Evolutionary conservation across 179 eudicot species (phyloP), one percentile per base, ranked within the genome.

Genomic region (Drosera spatulata): DNA sequence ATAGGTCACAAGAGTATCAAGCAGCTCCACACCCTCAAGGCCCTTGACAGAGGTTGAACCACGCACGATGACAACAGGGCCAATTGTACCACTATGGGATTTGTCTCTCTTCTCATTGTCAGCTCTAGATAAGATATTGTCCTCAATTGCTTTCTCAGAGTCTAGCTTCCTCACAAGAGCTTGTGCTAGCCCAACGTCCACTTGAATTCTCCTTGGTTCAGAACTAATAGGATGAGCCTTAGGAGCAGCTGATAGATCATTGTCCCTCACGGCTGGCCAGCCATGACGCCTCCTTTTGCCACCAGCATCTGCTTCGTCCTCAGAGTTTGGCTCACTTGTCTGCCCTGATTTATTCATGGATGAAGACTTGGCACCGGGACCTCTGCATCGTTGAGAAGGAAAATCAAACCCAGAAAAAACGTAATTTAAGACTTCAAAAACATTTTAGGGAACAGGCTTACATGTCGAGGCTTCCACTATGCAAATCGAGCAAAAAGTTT

Each of bases 11-110:
- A 94, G 83, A 40, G 96, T 94, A 79, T 94, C 99, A 48, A 90
- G 76, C 63, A 94, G 83, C 83, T 94, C 99, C 73, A 75, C 57
- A 15, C 99, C 99, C 74, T 94, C 97, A 44, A 94, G 95, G 55
- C 99, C 99, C 75, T 85, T 90, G 40, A 90, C 85, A 56, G 97
- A 71, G 47, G 82, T 73, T 59, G 78, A 79, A 38, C 99, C 96
- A 6, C 97, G 83, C 39, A 94, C 73, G 44, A 94, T 85, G 22
- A 94, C 70, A 37, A 94, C 95, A 0, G 96, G 97, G 42, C 99
- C 99, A 71, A 80, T 73, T 45, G 96, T 85, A 66, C 89, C 81
- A 71, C 80, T 70, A 65, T 82, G 94, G 8, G 91, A 77, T 73
- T 85, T 90, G 53, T 86, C 97, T 68, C 96, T 83, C 66, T 95